These are phyloP conservation scores for Ceratobasidium sp. DNA, from an alignment of 1,284 basidiomycete species.

Conservation along the genomic window DNA sequence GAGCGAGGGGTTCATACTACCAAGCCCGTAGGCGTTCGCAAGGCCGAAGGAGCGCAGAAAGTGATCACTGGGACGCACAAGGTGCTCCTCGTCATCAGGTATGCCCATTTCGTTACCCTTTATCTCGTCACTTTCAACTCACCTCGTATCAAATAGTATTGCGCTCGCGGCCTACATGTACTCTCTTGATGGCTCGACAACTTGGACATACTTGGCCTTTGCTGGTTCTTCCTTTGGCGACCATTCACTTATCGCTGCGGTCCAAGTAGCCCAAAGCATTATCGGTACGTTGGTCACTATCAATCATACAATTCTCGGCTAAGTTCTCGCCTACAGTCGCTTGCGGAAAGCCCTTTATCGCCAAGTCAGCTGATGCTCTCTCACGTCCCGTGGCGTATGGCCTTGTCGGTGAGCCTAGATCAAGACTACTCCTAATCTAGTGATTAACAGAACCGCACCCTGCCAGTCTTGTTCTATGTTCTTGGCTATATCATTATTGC, in stretches of 20 bases:
- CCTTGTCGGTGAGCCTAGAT: conserved; percentile 52
- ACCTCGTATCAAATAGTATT: conserved; percentile 58
- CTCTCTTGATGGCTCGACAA: conserved; percentile 75
- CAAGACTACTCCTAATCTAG: background rate
- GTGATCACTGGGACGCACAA: conserved; percentile 35
- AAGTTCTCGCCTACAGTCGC: conserved; percentile 59
- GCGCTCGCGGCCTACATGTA: conserved; percentile 80
- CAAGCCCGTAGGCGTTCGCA: conserved; percentile 29
- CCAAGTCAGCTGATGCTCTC: conserved; percentile 62
- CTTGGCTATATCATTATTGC: conserved; percentile 59
- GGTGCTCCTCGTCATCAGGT: conserved; percentile 17
- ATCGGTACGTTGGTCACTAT: conserved; percentile 50
- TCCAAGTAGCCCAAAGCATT: conserved; percentile 67
- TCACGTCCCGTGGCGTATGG: conserved; percentile 53
- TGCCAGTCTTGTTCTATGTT: conserved; percentile 39
- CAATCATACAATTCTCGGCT: conserved; percentile 51
- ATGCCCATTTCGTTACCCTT: background rate
- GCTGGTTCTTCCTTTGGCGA: conserved; percentile 69
- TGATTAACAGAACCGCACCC: conserved; percentile 21
- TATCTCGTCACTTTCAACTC: background rate
- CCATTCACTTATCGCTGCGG: conserved; percentile 73
- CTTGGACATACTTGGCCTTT: conserved; percentile 71
- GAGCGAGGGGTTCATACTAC: background rate
- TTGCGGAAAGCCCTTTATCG: conserved; percentile 64
- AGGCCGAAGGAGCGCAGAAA: conserved; percentile 32